Evolutionary conservation across 192 early-diverging fungal species (phyloP).

Genomic region (Backusella morwellensis): DNA sequence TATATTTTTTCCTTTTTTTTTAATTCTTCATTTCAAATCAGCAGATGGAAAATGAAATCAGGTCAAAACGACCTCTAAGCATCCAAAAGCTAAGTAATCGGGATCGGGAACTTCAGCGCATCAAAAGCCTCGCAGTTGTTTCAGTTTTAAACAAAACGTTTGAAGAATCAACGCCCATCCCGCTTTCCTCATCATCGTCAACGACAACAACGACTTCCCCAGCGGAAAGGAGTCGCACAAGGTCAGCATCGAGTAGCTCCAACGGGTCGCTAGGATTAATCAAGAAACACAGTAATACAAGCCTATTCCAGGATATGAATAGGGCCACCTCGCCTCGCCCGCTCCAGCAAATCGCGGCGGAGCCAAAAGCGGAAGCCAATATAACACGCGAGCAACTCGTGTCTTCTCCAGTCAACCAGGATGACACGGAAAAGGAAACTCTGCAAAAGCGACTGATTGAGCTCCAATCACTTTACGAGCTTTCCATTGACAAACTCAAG

Average conservation of each 20-base stretch:
- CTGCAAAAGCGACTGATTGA: background rate
- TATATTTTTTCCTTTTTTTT: background rate
- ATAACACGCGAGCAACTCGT: background rate
- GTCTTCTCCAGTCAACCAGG: background rate
- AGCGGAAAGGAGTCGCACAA: background rate
- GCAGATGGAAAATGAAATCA: constrained; percentile 1
- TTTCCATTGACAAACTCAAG: background rate
- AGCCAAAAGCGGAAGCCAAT: background rate
- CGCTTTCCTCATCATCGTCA: background rate
- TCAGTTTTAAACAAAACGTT: constrained; percentile 17
- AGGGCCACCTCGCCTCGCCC: background rate
- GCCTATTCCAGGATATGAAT: background rate
- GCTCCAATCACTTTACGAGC: background rate
- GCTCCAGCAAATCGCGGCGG: background rate
- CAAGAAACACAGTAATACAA: background rate
- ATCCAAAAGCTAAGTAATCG: constrained; percentile 7
- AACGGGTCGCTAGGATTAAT: background rate
- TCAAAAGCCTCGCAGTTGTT: constrained; percentile 17
- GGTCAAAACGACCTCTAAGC: background rate
- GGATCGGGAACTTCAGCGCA: constrained; percentile 14
- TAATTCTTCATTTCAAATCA: background rate
- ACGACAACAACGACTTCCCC: background rate
- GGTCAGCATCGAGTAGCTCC: background rate
- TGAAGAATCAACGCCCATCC: background rate
- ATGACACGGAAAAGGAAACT: constrained; percentile 8